A percentile compares a stretch with the other conserved stretches of the same genome.
phyloP scores from a whole-genome alignment of 768 basidiomycete species.

The Psilocybe cubensis region DNA sequence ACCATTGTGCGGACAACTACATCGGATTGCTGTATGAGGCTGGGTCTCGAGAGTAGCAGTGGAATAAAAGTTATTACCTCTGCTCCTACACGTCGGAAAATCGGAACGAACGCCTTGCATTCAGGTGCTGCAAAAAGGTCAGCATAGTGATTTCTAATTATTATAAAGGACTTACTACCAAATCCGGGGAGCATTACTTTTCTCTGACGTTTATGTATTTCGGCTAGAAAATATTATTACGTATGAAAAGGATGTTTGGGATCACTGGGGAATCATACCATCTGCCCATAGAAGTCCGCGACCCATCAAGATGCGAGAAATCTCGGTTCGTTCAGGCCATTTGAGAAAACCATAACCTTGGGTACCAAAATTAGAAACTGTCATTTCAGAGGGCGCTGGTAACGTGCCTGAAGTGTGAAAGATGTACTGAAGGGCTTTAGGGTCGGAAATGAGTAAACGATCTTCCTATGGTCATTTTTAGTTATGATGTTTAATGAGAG shows the following conservation, averaged over 20 bases:
- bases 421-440: constrained; percentile 61
- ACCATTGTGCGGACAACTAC: constrained; percentile 55
- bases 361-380: neutral
- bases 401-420: constrained; percentile 51
- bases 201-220: constrained; percentile 57
- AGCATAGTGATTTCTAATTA: neutral
- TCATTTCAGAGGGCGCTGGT: neutral
- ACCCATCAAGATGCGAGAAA: constrained; percentile 53
- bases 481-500: neutral
- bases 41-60: constrained; percentile 1
- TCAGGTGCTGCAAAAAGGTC: constrained; percentile 37
- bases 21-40: neutral
- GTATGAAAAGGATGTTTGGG: neutral
- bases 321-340: constrained; percentile 51
- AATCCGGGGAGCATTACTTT: constrained; percentile 61
- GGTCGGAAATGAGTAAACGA: constrained; percentile 56
- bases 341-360: constrained; percentile 58
- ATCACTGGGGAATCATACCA: constrained; percentile 31
- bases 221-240: constrained; percentile 23
- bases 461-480: constrained; percentile 43
- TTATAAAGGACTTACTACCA: constrained; percentile 36
- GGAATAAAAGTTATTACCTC: constrained; percentile 34
- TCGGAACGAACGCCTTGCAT: constrained; percentile 50
- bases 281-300: constrained; percentile 59
- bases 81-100: constrained; percentile 48